Evolutionary conservation across 306 rosid species (phyloP).

Genomic region (Sphenostylis stenocarpa): DNA sequence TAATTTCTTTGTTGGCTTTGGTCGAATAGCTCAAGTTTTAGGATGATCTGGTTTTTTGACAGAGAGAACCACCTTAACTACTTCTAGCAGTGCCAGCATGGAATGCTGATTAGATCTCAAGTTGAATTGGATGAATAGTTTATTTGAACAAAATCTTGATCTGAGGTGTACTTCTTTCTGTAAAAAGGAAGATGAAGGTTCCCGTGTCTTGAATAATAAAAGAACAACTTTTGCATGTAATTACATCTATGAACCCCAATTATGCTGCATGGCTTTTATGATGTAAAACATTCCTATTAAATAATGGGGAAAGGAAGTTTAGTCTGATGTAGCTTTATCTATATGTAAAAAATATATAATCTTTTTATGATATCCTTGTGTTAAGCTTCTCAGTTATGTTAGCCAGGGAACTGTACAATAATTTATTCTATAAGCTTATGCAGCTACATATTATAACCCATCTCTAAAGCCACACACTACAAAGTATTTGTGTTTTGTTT

Average conservation of each 20-base stretch:
- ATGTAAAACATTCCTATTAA: neutral
- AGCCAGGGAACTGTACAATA: neutral
- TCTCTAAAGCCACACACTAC: neutral
- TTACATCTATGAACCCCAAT: neutral
- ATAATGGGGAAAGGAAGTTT: neutral
- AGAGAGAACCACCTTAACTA: neutral
- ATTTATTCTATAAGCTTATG: neutral
- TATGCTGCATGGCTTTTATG: neutral
- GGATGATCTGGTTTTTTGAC: neutral
- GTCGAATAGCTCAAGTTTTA: neutral
- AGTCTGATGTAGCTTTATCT: neutral
- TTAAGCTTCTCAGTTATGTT: neutral
- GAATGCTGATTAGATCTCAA: neutral
- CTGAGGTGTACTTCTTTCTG: neutral
- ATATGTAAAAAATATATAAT: neutral
- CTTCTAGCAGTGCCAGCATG: neutral
- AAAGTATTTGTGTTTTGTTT: neutral
- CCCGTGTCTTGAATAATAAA: neutral
- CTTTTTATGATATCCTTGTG: neutral
- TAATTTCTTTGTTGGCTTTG: neutral
- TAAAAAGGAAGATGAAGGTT: constrained; percentile 3
- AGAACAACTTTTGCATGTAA: neutral
- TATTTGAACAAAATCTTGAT: neutral
- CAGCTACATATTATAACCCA: neutral
- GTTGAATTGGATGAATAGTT: neutral